Percentiles rank a stretch among this genome's conserved stretches.
phyloP scores from a whole-genome alignment of 2,329 filamentous ascomycete species.

The Diaporthe humulicola region DNA sequence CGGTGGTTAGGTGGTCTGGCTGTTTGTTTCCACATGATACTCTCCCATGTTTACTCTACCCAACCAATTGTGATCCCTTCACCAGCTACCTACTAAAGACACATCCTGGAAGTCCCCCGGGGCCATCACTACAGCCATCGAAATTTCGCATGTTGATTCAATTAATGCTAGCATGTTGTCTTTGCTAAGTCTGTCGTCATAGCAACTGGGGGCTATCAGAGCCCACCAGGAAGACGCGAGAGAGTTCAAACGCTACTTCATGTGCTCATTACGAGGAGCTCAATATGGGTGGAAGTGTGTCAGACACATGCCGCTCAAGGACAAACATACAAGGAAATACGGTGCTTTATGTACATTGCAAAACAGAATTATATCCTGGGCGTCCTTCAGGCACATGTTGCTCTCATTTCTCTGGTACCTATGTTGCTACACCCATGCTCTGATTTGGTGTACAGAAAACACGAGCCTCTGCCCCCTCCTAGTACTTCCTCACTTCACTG shows the following conservation, averaged over 20 bases:
- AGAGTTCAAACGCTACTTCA: not conserved
- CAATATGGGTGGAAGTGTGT: not conserved
- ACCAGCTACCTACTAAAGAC: too few species aligned
- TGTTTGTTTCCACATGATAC: too few species aligned
- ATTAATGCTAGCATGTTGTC: too few species aligned
- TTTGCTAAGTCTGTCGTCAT: not conserved
- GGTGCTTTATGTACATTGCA: not conserved
- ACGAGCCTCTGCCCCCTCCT: not conserved
- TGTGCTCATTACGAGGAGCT: not conserved
- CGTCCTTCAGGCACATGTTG: not conserved
- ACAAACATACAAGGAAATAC: not conserved
- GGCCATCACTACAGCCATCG: too few species aligned
- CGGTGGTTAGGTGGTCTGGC: too few species aligned
- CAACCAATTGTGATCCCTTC: too few species aligned
- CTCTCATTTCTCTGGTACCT: not conserved
- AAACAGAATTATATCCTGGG: not conserved
- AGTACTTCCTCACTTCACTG: not conserved
- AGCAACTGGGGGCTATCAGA: not conserved
- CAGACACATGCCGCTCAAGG: not conserved
- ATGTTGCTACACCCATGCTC: too few species aligned
- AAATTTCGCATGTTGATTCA: too few species aligned
- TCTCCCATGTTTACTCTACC: too few species aligned
- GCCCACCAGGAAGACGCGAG: not conserved
- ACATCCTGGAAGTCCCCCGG: too few species aligned
- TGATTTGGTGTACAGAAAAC: not conserved